Evolutionary conservation across 2,329 filamentous ascomycete genomes (phyloP).

Genomic region (Sphaceloma murrayae): DNA sequence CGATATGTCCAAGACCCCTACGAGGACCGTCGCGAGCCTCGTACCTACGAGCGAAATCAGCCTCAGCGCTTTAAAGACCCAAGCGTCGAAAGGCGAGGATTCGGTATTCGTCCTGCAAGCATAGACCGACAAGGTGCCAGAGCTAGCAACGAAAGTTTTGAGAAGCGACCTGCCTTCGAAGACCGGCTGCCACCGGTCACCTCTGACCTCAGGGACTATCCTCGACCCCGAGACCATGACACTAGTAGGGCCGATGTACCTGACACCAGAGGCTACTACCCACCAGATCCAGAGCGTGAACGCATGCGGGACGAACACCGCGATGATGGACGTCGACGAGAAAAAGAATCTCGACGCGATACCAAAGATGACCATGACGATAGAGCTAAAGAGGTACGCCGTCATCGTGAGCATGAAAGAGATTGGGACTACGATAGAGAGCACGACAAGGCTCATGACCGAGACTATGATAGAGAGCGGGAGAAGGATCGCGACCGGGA

Average conservation of each 20-base stretch:
- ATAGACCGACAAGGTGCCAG: slow-evolving; percentile 23
- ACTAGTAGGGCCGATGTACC: not conserved
- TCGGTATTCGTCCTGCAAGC: slow-evolving; percentile 35
- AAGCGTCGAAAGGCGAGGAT: slow-evolving; percentile 39
- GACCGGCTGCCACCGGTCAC: slow-evolving; percentile 17
- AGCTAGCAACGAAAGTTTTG: slow-evolving; percentile 34
- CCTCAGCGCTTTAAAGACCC: slow-evolving; percentile 32
- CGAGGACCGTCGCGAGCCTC: slow-evolving; percentile 35
- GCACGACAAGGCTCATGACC: slow-evolving; percentile 18
- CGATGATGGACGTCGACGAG: slow-evolving; percentile 6
- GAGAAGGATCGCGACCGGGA: slow-evolving; percentile 22
- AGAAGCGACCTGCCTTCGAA: slow-evolving; percentile 28
- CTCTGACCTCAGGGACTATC: slow-evolving; percentile 15
- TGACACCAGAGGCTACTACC: slow-evolving; percentile 2
- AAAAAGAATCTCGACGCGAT: slow-evolving; percentile 12
- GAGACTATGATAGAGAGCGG: slow-evolving; percentile 18
- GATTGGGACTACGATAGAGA: slow-evolving; percentile 19
- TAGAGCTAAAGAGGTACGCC: not conserved
- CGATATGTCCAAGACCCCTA: slow-evolving; percentile 30
- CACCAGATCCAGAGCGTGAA: slow-evolving; percentile 1
- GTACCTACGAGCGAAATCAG: slow-evolving; percentile 28
- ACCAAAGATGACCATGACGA: slow-evolving; percentile 14
- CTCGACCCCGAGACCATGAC: slow-evolving; percentile 1
- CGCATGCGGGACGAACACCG: slow-evolving; percentile 7
- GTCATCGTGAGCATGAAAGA: slow-evolving; percentile 14